Evolutionary conservation across 2,329 filamentous ascomycete species (phyloP).

Genomic region (Domatiomyces catenatus): DNA sequence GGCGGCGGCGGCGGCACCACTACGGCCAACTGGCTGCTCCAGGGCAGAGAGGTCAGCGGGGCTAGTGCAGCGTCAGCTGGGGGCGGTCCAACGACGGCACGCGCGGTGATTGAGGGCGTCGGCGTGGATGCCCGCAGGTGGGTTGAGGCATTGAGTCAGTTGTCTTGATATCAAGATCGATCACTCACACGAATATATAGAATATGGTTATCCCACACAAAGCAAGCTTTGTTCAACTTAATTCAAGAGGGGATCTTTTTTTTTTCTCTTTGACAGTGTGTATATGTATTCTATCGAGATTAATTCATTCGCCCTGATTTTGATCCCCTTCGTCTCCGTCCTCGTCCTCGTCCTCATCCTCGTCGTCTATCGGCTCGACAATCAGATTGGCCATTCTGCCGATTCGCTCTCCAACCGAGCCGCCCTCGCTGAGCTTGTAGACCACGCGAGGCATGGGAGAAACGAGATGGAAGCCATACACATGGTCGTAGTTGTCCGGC

Average conservation of each 20-base stretch:
- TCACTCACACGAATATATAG: too few species aligned
- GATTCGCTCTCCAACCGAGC: constrained; percentile 57
- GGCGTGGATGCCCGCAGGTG: constrained; percentile 33
- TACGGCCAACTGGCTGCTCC: constrained; percentile 18
- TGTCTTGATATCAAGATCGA: constrained; percentile 24
- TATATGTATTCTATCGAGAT: background rate
- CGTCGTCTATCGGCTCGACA: constrained; percentile 53
- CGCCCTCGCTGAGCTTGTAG: constrained; percentile 52
- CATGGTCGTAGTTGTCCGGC: constrained; percentile 59
- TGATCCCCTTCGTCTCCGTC: background rate
- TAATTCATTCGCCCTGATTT: background rate
- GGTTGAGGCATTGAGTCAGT: constrained; percentile 30
- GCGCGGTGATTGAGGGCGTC: constrained; percentile 25
- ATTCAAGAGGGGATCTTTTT: too few species aligned
- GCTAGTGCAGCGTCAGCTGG: background rate
- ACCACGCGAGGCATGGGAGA: constrained; percentile 71
- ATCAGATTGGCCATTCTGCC: constrained; percentile 79
- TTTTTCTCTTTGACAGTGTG: background rate
- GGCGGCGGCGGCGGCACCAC: constrained; percentile 12
- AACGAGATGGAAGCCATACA: constrained; percentile 73
- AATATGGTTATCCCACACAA: too few species aligned
- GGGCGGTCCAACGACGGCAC: constrained; percentile 9
- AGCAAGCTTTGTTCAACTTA: too few species aligned
- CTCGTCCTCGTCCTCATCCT: constrained; percentile 43
- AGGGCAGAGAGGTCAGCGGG: constrained; percentile 23